Conservation (phyloP, 345 rosid genomes). For the Salix purpurea region DNA sequence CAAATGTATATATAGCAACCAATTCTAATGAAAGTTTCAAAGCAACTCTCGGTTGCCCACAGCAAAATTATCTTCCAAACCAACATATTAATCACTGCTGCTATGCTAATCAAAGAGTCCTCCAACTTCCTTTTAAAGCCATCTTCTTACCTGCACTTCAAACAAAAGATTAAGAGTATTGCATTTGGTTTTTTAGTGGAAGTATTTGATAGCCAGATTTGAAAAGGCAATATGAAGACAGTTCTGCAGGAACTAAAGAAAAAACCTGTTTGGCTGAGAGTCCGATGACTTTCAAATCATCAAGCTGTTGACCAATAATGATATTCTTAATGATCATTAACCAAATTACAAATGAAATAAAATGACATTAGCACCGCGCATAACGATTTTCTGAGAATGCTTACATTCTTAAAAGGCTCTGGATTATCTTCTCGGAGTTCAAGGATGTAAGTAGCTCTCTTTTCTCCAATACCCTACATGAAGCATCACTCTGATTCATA, state of each 20-base stretch:
- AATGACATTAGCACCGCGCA: too few relatives aligned
- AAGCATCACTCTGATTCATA: too few relatives aligned
- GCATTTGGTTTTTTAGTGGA: too few relatives aligned
- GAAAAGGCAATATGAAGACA: too few relatives aligned
- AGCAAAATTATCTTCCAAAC: too few relatives aligned
- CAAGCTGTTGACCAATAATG: conserved; percentile 42
- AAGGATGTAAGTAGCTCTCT: conserved; percentile 52
- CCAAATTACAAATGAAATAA: neutral
- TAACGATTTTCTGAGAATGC: neutral
- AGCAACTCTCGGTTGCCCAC: too few relatives aligned
- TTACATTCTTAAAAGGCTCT: conserved; percentile 61
- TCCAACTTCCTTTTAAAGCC: conserved; percentile 31
- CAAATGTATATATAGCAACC: too few relatives aligned
- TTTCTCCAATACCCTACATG: too few relatives aligned
- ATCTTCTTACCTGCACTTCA: conserved; percentile 24
- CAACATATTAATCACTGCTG: too few relatives aligned
- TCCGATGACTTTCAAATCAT: conserved; percentile 57
- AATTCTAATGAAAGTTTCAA: too few relatives aligned
- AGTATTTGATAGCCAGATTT: too few relatives aligned
- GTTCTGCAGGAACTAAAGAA: neutral
- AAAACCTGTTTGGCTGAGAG: conserved; percentile 79
- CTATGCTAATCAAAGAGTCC: conserved; percentile 22
- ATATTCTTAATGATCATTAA: neutral
- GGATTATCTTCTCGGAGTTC: conserved; percentile 58
- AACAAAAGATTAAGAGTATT: neutral